phyloP scores from a whole-genome alignment of 2,329 filamentous ascomycete species.

The Calcarisporium arbuscula region DNA sequence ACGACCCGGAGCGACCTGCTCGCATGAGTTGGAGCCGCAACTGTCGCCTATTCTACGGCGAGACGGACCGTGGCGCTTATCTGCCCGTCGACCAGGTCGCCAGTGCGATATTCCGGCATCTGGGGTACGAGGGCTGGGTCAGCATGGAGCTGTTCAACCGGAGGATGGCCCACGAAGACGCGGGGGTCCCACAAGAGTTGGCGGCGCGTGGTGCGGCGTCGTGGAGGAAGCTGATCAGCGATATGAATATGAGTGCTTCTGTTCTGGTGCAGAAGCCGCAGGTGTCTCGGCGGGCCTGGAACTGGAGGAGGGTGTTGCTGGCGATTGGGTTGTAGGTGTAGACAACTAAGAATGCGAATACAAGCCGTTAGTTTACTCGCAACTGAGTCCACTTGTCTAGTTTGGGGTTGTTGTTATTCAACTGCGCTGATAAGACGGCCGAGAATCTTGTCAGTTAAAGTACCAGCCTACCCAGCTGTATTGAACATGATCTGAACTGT shows the following conservation, averaged over 20 bases:
- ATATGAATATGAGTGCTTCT: background rate
- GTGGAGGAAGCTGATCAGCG: slow-evolving; percentile 3
- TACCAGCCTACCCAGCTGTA: no score
- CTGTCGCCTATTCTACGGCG: slow-evolving; percentile 48
- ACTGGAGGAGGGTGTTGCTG: no score
- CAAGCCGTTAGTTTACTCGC: no score
- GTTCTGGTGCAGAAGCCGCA: no score
- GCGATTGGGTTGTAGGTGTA: no score
- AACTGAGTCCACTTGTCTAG: no score
- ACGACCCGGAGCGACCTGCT: slow-evolving; percentile 19
- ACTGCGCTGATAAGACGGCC: no score
- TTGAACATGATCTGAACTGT: no score
- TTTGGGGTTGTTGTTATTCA: no score
- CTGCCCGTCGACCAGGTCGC: slow-evolving; percentile 57
- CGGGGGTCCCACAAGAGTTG: slow-evolving; percentile 4
- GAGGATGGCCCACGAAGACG: slow-evolving; percentile 11
- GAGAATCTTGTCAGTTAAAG: no score
- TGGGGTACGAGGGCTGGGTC: slow-evolving; percentile 61
- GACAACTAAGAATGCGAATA: no score
- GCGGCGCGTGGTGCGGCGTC: slow-evolving; percentile 4
- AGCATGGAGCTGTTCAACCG: slow-evolving; percentile 59
- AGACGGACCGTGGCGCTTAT: slow-evolving; percentile 55
- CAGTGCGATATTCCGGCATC: slow-evolving; percentile 51
- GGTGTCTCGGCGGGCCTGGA: no score
- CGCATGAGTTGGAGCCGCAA: slow-evolving; percentile 72